Percentiles rank a stretch among this genome's conserved stretches.
Conservation (phyloP, 371 early-diverging fungal species). For the Saksenaea vasiformis region DNA sequence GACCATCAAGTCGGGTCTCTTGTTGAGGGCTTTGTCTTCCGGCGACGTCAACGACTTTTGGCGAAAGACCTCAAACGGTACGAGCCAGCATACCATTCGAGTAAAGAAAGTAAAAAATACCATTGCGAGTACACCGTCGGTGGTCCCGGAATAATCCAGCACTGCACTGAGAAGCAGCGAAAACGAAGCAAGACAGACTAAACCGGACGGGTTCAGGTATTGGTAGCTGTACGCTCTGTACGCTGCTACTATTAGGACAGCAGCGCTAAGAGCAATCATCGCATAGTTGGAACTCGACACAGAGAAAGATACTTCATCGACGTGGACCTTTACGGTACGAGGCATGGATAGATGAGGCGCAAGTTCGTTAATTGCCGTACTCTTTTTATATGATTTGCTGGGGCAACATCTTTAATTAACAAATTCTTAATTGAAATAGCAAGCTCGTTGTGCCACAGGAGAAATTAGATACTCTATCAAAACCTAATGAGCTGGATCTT, state of each 20-base stretch:
- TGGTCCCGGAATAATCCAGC: not conserved
- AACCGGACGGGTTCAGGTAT: not conserved
- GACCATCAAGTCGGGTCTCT: not conserved
- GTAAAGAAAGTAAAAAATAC: not conserved
- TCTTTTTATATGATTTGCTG: too few relatives aligned
- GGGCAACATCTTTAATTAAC: too few relatives aligned
- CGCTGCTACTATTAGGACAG: not conserved
- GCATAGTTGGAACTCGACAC: not conserved
- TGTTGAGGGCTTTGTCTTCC: not conserved
- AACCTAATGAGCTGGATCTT: too few relatives aligned
- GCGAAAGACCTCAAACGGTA: not conserved
- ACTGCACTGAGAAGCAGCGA: not conserved
- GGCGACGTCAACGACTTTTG: not conserved
- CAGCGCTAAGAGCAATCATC: not conserved
- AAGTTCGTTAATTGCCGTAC: too few relatives aligned
- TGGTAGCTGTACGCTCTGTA: not conserved
- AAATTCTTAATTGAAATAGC: too few relatives aligned
- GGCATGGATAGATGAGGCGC: too few relatives aligned
- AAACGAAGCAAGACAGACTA: not conserved
- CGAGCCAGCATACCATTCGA: not conserved
- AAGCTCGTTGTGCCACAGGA: too few relatives aligned
- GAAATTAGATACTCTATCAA: too few relatives aligned
- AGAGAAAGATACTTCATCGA: not conserved
- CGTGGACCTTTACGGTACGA: too few relatives aligned
- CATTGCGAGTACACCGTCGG: not conserved